Conservation (phyloP, 1,139 yeast species). For the Sugiyamaella grinbergsii region DNA sequence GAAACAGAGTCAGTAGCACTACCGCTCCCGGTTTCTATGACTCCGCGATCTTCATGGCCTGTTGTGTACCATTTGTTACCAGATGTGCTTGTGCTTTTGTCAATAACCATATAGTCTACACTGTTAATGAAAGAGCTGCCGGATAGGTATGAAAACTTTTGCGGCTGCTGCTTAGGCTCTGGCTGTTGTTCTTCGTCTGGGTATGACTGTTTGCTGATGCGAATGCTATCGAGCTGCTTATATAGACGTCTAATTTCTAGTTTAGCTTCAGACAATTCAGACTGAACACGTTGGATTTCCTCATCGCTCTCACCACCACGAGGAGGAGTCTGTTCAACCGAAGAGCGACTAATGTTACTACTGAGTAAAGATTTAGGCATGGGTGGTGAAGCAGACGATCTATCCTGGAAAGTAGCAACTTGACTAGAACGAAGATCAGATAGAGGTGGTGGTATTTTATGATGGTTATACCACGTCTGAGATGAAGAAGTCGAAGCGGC, state of each 20-base stretch:
- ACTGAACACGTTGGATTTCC: slow-evolving; percentile 5
- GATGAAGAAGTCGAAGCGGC: not conserved
- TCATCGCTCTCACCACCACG: not conserved
- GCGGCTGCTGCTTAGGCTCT: not conserved
- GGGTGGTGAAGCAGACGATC: not conserved
- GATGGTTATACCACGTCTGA: not conserved
- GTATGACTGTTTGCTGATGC: not conserved
- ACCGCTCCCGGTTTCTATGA: not conserved
- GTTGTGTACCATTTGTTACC: slow-evolving; percentile 2
- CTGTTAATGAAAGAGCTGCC: not conserved
- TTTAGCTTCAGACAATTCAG: slow-evolving; percentile 5
- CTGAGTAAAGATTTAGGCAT: too few species aligned
- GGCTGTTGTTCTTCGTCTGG: not conserved
- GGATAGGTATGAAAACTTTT: not conserved
- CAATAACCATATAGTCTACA: not conserved
- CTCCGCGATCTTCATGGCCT: not conserved
- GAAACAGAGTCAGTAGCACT: not conserved
- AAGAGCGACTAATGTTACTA: not conserved
- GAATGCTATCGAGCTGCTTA: slow-evolving; percentile 1
- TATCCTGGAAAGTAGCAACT: not conserved
- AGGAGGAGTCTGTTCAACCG: not conserved
- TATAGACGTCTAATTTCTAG: slow-evolving; percentile 11
- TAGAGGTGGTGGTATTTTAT: not conserved
- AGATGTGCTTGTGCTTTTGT: too few species aligned
- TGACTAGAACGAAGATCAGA: not conserved